Conservation (phyloP, 1,284 basidiomycete species). For the Cryptococcus sp. region DNA sequence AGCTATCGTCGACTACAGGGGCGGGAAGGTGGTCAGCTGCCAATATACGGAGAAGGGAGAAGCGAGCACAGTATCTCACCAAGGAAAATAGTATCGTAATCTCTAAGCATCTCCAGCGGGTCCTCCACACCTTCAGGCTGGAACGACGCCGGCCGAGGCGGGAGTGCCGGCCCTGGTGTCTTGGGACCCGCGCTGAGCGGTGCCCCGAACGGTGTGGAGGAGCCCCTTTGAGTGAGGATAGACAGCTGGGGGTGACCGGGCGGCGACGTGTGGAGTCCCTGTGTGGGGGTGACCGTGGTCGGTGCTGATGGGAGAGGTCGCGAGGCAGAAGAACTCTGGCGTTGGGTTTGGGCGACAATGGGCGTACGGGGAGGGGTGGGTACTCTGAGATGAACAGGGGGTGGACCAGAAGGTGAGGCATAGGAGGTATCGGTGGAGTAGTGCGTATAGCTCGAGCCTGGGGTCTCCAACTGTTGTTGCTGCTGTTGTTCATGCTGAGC, state of each 20-base stretch:
- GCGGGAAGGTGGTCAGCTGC: background rate
- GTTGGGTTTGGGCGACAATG: background rate
- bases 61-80: conserved; percentile 19
- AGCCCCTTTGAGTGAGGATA: conserved; percentile 1
- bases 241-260: background rate
- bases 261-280: background rate
- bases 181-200: no score
- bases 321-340: conserved; percentile 1
- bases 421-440: conserved; percentile 9
- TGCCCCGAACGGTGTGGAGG: no score
- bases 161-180: conserved; percentile 6
- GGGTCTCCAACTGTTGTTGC: conserved; percentile 10
- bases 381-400: conserved; percentile 21
- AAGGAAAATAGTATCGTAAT: conserved; percentile 49
- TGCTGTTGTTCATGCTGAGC: background rate
- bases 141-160: conserved; percentile 6
- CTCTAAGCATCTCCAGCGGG: conserved; percentile 39
- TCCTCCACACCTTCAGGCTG: conserved; percentile 24
- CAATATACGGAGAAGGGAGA: background rate
- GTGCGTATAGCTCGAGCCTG: conserved; percentile 21
- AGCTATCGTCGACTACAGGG: conserved; percentile 34
- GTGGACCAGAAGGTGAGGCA: conserved; percentile 63
- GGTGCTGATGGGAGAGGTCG: conserved; percentile 14
- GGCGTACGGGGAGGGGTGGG: conserved; percentile 5
- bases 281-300: background rate